A percentile compares a stretch with the other conserved stretches of the same genome.
These are phyloP conservation scores for Nemania sp. DNA, from an alignment of 2,329 filamentous ascomycete species.

Conservation along the genomic window DNA sequence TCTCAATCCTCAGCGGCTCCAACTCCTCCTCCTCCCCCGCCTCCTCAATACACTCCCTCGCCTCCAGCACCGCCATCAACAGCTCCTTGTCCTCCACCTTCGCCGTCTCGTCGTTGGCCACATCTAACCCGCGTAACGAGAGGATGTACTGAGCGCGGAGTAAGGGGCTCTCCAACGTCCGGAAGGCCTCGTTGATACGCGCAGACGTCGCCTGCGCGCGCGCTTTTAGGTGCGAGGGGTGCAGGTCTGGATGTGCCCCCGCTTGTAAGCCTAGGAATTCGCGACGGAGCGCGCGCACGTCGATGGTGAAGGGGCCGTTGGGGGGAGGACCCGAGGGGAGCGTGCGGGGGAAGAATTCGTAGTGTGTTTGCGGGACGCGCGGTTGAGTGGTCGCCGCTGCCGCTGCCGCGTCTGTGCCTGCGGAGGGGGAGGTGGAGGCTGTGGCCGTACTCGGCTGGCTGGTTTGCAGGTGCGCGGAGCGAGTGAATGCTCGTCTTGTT, in stretches of 20 bases:
- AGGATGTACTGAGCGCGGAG: slow-evolving; percentile 90
- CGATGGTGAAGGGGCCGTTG: slow-evolving; percentile 77
- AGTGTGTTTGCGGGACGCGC: slow-evolving; percentile 69
- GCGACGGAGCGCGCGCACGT: slow-evolving; percentile 75
- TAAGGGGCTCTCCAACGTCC: slow-evolving; percentile 82
- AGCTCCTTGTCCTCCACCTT: slow-evolving; percentile 76
- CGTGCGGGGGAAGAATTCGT: slow-evolving; percentile 87
- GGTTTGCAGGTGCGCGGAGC: not conserved
- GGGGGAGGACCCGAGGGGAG: slow-evolving; percentile 84
- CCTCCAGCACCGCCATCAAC: slow-evolving; percentile 83
- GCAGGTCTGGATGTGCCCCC: slow-evolving; percentile 78
- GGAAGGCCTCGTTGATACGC: slow-evolving; percentile 91
- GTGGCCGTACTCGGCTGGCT: slow-evolving; percentile 1
- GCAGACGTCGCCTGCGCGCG: slow-evolving; percentile 82
- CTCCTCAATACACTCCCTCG: slow-evolving; percentile 79
- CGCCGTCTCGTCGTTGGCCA: slow-evolving; percentile 81
- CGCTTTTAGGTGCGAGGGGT: slow-evolving; percentile 65
- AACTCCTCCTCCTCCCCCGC: slow-evolving; percentile 76
- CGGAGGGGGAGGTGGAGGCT: not conserved
- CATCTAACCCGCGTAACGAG: slow-evolving; percentile 76
- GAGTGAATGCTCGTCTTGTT: slow-evolving; percentile 12
- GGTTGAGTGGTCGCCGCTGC: not conserved
- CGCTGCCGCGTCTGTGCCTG: not conserved
- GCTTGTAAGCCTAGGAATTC: slow-evolving; percentile 91
- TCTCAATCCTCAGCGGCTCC: slow-evolving; percentile 68